These are phyloP conservation scores for Ricinus communis DNA, from an alignment of 345 rosid species.

Conservation along the genomic window DNA sequence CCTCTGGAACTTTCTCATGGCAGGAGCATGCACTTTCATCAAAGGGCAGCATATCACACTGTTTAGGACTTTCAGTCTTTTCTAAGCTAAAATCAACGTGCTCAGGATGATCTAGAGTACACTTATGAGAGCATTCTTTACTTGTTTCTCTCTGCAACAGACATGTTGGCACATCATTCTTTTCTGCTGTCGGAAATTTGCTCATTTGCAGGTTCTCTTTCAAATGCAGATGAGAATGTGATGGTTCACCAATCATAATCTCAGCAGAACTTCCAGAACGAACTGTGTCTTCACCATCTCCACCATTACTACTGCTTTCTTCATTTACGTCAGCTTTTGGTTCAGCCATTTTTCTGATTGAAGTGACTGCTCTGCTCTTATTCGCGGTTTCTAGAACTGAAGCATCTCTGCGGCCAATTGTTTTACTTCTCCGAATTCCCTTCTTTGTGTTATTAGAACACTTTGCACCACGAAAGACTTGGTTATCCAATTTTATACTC, in stretches of 20 bases:
- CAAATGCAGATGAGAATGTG: background rate
- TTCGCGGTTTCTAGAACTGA: constrained; percentile 18
- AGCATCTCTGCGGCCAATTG: constrained; percentile 7
- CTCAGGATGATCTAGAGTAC: constrained; percentile 12
- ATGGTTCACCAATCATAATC: constrained; percentile 7
- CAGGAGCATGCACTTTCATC: constrained; percentile 3
- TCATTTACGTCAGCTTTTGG: background rate
- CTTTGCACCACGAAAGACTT: constrained; percentile 33
- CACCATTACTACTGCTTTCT: background rate
- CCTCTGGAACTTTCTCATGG: constrained; percentile 17
- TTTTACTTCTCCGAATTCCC: constrained; percentile 21
- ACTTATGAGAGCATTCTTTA: background rate
- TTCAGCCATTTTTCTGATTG: background rate
- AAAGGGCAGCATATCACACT: background rate
- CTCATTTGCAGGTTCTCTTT: background rate
- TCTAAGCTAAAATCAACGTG: background rate
- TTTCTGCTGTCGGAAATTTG: background rate
- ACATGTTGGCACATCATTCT: background rate
- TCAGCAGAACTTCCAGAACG: background rate
- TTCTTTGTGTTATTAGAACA: constrained; percentile 34
- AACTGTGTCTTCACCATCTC: constrained; percentile 4
- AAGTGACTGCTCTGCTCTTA: constrained; percentile 7
- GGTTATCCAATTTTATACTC: constrained; percentile 42
- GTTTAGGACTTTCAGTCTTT: constrained; percentile 1
- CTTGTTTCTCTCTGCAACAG: background rate